Conservation (phyloP, 345 rosid species). For the Lepidium africanum region DNA sequence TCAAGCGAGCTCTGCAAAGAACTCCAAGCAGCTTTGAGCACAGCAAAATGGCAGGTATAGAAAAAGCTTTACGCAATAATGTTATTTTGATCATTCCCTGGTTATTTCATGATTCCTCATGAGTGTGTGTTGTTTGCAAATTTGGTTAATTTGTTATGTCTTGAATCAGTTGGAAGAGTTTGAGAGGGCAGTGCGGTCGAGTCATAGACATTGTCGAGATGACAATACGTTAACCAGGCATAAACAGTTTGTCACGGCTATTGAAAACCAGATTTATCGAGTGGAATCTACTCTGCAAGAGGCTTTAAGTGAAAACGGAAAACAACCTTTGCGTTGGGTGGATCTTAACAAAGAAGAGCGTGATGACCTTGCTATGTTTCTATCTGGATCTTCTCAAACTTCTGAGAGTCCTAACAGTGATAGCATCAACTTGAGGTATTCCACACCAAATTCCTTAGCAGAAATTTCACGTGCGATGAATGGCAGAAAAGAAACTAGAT, state of each 20-base stretch:
- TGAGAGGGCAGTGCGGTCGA: conserved; percentile 66
- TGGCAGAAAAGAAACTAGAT: conserved; percentile 17
- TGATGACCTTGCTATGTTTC: conserved; percentile 74
- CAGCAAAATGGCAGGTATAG: conserved; percentile 91
- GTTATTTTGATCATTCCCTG: not conserved
- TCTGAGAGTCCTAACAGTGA: conserved; percentile 29
- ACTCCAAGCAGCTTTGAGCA: conserved; percentile 77
- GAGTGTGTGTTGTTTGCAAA: not conserved
- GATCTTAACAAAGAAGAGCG: conserved; percentile 73
- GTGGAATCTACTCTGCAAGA: conserved; percentile 56
- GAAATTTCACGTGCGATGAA: conserved; percentile 27
- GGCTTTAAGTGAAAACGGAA: conserved; percentile 47
- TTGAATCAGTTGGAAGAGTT: conserved; percentile 71
- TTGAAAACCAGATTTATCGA: conserved; percentile 52
- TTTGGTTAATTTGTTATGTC: not conserved
- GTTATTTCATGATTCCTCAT: not conserved
- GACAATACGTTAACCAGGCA: conserved; percentile 55
- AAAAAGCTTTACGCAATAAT: not conserved
- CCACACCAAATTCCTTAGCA: conserved; percentile 14
- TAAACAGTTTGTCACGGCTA: conserved; percentile 61
- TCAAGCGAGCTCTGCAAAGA: conserved; percentile 54
- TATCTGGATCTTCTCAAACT: conserved; percentile 49
- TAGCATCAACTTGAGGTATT: conserved; percentile 21
- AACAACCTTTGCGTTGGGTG: conserved; percentile 63
- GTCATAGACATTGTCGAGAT: conserved; percentile 40